Percentiles rank a stretch among this genome's conserved stretches.
Evolutionary conservation across 2,329 filamentous ascomycete genomes (phyloP).

Genomic region (Exophiala sideris): DNA sequence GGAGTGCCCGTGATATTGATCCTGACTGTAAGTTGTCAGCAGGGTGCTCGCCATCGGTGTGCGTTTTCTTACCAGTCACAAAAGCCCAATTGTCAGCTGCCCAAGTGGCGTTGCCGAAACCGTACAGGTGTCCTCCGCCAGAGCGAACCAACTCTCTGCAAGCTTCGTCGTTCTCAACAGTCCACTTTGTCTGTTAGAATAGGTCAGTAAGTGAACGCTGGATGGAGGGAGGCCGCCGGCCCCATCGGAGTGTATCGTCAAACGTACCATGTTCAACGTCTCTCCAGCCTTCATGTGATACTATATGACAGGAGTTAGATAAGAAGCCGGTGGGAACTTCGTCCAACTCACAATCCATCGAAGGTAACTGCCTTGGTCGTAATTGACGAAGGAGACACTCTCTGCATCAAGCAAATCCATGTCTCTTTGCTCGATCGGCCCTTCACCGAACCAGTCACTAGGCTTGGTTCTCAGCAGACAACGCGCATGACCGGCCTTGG

Average conservation of each 20-base stretch:
- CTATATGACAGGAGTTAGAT: not conserved
- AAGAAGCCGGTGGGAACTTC: not conserved
- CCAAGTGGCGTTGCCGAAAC: not conserved
- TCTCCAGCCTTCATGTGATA: not conserved
- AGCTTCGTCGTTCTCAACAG: constrained; percentile 1
- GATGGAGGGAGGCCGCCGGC: too few relatives aligned
- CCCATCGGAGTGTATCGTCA: not conserved
- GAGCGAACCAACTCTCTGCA: constrained; percentile 7
- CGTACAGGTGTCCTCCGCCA: constrained; percentile 1
- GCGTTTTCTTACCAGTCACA: not conserved
- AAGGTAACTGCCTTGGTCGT: not conserved
- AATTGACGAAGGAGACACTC: not conserved
- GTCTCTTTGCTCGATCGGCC: constrained; percentile 3
- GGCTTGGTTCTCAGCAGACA: not conserved
- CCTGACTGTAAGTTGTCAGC: not conserved
- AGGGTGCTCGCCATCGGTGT: too few relatives aligned
- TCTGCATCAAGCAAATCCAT: not conserved
- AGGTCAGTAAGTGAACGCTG: too few relatives aligned
- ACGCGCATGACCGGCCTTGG: not conserved
- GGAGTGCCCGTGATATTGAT: not conserved
- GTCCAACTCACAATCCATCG: constrained; percentile 6
- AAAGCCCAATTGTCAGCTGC: not conserved
- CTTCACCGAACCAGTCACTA: constrained; percentile 2
- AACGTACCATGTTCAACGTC: not conserved
- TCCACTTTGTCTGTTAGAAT: constrained; percentile 3